Conservation (phyloP, 2,329 filamentous ascomycete genomes). For the Fusarium sp. region DNA sequence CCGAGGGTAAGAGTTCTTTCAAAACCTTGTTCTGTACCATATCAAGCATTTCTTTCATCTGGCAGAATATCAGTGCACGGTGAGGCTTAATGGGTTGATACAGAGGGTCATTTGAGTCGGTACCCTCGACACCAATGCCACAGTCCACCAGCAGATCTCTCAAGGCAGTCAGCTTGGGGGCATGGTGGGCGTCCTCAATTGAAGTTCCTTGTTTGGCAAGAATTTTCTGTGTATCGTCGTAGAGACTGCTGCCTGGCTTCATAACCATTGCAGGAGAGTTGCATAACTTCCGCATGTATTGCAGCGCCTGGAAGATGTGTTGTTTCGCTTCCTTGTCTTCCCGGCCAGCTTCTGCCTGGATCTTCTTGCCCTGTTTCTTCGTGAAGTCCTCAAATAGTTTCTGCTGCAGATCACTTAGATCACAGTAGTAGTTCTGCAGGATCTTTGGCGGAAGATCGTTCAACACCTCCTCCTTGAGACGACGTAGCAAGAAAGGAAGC, state of each 20-base stretch:
- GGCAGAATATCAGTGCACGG: slow-evolving; percentile 95
- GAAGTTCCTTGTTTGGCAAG: slow-evolving; percentile 84
- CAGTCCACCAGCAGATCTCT: slow-evolving; percentile 97
- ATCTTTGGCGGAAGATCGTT: slow-evolving; percentile 98
- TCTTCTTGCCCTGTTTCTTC: slow-evolving; percentile 90
- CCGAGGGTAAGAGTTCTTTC: slow-evolving; percentile 89
- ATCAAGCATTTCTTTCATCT: slow-evolving; percentile 99
- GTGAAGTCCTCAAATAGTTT: slow-evolving; percentile 97
- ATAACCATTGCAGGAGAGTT: slow-evolving; percentile 97
- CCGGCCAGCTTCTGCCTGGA: slow-evolving; percentile 85
- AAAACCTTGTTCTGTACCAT: slow-evolving; percentile 97
- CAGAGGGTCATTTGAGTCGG: slow-evolving; percentile 71
- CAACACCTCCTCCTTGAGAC: slow-evolving; percentile 96
- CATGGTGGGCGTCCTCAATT: slow-evolving; percentile 88
- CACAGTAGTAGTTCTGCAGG: slow-evolving; percentile 98
- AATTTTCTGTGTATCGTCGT: slow-evolving; percentile 87
- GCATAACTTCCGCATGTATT: slow-evolving; percentile 99
- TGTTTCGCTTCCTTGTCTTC: slow-evolving; percentile 95
- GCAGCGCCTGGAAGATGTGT: slow-evolving; percentile 98
- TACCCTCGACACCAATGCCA: slow-evolving; percentile 86
- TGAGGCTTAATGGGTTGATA: slow-evolving; percentile 94
- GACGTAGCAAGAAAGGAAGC: slow-evolving; percentile 93
- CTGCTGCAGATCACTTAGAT: slow-evolving; percentile 93
- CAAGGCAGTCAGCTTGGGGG: slow-evolving; percentile 91
- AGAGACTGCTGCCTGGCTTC: slow-evolving; percentile 92